A percentile compares a stretch with the other conserved stretches of the same genome.
Conservation (phyloP, 192 early-diverging fungal species). For the Oehlia diaphana region DNA sequence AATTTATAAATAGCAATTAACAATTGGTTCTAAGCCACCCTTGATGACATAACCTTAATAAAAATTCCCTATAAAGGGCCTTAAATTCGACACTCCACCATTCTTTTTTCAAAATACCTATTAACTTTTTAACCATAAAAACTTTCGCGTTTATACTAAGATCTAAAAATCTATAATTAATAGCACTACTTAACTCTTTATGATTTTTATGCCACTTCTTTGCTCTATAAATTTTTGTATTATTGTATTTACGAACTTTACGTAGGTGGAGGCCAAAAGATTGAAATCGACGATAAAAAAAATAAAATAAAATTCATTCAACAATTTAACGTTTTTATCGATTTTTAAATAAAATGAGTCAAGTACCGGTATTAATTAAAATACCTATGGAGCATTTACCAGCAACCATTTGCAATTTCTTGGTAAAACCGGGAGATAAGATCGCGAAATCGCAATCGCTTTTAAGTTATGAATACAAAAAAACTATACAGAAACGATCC, state of each 20-base stretch:
- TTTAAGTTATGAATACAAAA: conserved; percentile 12
- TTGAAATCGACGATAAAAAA: neutral
- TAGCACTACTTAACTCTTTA: neutral
- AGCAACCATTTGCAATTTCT: conserved; percentile 7
- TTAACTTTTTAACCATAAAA: neutral
- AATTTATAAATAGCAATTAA: neutral
- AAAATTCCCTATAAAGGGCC: neutral
- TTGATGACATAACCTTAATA: neutral
- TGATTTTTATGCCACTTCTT: neutral
- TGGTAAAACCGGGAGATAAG: conserved; percentile 13
- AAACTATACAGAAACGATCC: neutral
- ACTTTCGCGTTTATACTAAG: neutral
- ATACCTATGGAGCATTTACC: conserved; percentile 7
- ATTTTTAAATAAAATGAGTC: neutral
- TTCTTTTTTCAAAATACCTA: neutral
- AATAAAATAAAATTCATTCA: neutral
- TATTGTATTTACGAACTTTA: neutral
- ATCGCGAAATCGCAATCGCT: neutral
- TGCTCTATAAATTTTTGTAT: neutral
- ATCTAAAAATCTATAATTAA: neutral
- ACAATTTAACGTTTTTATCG: neutral
- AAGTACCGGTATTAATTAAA: neutral
- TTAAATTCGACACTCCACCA: neutral
- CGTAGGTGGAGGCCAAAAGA: neutral
- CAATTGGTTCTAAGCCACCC: neutral